Evolutionary conservation across 2,329 filamentous ascomycete species (phyloP).

Genomic region (Pseudogymnoascus sp.): DNA sequence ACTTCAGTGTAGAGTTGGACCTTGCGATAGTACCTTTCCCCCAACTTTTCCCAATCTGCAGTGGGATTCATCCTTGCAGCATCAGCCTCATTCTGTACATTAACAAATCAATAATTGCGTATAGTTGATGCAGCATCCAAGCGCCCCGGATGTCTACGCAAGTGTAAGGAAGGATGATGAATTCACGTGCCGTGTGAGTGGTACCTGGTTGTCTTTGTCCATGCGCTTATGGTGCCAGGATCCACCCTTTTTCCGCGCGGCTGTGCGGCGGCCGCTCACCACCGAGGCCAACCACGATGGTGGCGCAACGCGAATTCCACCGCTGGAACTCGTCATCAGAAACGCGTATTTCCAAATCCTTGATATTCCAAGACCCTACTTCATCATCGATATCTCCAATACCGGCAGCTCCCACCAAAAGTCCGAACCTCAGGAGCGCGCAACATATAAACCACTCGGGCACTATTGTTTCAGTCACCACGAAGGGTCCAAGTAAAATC

Average conservation of each 20-base stretch:
- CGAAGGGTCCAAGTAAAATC: conserved; percentile 6
- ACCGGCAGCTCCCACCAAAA: background rate
- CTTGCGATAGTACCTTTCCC: conserved; percentile 92
- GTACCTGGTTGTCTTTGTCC: conserved; percentile 3
- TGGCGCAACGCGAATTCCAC: conserved; percentile 2
- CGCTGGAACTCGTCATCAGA: conserved; percentile 6
- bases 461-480: background rate
- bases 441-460: background rate
- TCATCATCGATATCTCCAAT: background rate
- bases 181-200: conserved; percentile 4
- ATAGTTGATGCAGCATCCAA: background rate
- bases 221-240: background rate
- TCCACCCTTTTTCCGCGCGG: background rate
- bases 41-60: conserved; percentile 89
- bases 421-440: background rate
- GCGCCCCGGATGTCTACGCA: background rate
- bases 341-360: conserved; percentile 4
- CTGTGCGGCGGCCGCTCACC: conserved; percentile 5
- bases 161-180: background rate
- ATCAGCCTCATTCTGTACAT: conserved; percentile 4
- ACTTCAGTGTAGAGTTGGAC: conserved; percentile 85
- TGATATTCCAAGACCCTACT: background rate
- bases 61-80: conserved; percentile 22
- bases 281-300: background rate
- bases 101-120: background rate